Evolutionary conservation across 805 yeast genomes (phyloP), one percentile per base, ranked within the genome.

Genomic region (Pichia nakasei): DNA sequence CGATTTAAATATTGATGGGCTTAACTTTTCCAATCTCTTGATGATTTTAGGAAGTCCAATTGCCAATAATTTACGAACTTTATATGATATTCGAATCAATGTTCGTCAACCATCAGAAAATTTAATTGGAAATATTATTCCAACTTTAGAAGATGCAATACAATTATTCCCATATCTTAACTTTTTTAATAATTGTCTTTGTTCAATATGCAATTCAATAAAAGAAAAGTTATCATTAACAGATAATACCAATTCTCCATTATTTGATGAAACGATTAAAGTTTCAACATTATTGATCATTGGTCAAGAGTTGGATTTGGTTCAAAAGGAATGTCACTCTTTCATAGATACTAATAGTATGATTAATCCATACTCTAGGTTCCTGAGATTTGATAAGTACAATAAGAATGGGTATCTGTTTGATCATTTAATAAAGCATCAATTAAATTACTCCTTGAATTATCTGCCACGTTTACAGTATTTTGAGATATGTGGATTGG

Each of bases 41-140:
- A 61, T 61, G 65, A 58, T 61, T 22, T 39, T 61, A 8, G 65
- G 63, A 3, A 51, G 63, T 2, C 61, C 63, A 4, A 45, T 61
- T 13, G 43, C 59, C 7, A 57, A 55, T 37, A 60, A 61, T 43
- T 42, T 47, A 20, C 9, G 29, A 4, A 45, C 60, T 6, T 39
- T 61, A 13, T 40, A 50, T 27, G 61, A 59, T 39, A 48, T 61
- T 15, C 41, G 59, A 11, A 43, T 61, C 19, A 58, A 59, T 44
- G 49, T 60, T 12, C 47, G 47, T 36, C 36, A 46, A 9, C 65
- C 66, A 1, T 58, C 64, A 2, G 65, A 61, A 39, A 59, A 58
- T 47, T 39, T 61, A 8, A 48, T 61, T 35, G 61, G 58, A 1
- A 57, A 58, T 35, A 41, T 61, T 4, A 34, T 61, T 13, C 56